Conservation (phyloP, 2,329 filamentous ascomycete species). For the Gremmenia infestans region DNA sequence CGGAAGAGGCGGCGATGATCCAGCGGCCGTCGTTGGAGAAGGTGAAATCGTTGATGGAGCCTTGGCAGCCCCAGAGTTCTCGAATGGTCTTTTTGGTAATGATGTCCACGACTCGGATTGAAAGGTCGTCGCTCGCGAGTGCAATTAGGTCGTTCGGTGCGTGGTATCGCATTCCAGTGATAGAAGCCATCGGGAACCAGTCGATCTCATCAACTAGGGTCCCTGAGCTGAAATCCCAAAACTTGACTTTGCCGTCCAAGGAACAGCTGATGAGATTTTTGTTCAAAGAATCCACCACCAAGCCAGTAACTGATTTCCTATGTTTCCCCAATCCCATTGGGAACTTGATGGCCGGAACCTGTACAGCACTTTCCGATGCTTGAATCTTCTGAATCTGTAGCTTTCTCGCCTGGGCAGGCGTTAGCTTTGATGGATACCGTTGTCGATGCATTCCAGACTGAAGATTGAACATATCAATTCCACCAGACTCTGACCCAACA, state of each 20-base stretch:
- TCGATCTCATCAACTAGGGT: constrained; percentile 74
- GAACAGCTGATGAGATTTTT: constrained; percentile 80
- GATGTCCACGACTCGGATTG: constrained; percentile 83
- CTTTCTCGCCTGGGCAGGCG: constrained; percentile 72
- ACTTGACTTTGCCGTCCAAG: constrained; percentile 88
- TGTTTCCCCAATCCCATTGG: constrained; percentile 62
- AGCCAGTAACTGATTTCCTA: constrained; percentile 74
- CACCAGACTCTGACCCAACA: constrained; percentile 76
- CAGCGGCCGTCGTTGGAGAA: constrained; percentile 93
- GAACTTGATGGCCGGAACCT: constrained; percentile 20
- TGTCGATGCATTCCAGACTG: constrained; percentile 89
- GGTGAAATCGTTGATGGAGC: constrained; percentile 70
- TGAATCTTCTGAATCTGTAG: constrained; percentile 60
- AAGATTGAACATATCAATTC: constrained; percentile 92
- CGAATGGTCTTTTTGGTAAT: constrained; percentile 86
- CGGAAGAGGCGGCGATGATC: constrained; percentile 83
- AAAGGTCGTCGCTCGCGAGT: constrained; percentile 82
- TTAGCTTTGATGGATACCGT: constrained; percentile 76
- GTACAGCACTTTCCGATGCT: constrained; percentile 22
- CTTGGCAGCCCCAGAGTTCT: constrained; percentile 81
- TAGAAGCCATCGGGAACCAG: constrained; percentile 72
- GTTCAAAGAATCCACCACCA: constrained; percentile 87
- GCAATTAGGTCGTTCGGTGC: constrained; percentile 79
- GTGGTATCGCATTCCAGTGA: constrained; percentile 76
- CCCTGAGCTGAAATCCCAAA: constrained; percentile 93